phyloP scores from a whole-genome alignment of 768 basidiomycete species.

The Xerocomellus intermedius region DNA sequence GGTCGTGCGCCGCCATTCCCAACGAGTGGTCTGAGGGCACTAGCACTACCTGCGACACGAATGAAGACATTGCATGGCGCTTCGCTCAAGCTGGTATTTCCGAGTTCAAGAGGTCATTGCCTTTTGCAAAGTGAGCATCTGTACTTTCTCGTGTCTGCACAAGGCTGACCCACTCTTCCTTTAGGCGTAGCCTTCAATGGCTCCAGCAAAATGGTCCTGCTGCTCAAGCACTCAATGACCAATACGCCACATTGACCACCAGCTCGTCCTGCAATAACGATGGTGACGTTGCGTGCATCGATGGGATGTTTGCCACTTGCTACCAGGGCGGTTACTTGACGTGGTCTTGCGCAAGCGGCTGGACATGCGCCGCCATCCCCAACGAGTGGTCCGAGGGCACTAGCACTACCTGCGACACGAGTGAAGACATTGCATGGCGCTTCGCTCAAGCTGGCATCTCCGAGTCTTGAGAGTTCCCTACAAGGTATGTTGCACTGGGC shows the following conservation, averaged over 20 bases:
- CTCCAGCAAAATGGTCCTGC: conserved; percentile 27
- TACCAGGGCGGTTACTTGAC: conserved; percentile 11
- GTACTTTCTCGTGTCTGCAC: background rate
- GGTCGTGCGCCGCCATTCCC: conserved; percentile 25
- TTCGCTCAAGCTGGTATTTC: conserved; percentile 14
- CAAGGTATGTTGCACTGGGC: background rate
- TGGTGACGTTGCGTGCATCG: conserved; percentile 21
- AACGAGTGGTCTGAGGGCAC: conserved; percentile 24
- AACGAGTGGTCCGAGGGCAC: conserved; percentile 19
- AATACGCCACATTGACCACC: conserved; percentile 15
- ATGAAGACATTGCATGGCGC: conserved; percentile 8
- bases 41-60: conserved; percentile 16
- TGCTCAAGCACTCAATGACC: conserved; percentile 24
- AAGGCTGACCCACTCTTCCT: background rate
- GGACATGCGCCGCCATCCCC: conserved; percentile 25
- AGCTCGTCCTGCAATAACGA: conserved; percentile 19
- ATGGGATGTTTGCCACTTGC: conserved; percentile 18
- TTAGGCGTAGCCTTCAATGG: conserved; percentile 13
- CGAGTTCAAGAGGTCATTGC: conserved; percentile 11
- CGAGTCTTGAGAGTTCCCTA: conserved; percentile 2
- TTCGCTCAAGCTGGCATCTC: conserved; percentile 22
- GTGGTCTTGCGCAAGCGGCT: conserved; percentile 10
- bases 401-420: conserved; percentile 18
- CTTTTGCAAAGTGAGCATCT: background rate
- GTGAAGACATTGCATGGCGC: conserved; percentile 16